Percentiles rank a stretch among this genome's conserved stretches.
These are phyloP conservation scores for Carallia pectinifolia DNA, from an alignment of 345 rosid species.

Conservation along the genomic window DNA sequence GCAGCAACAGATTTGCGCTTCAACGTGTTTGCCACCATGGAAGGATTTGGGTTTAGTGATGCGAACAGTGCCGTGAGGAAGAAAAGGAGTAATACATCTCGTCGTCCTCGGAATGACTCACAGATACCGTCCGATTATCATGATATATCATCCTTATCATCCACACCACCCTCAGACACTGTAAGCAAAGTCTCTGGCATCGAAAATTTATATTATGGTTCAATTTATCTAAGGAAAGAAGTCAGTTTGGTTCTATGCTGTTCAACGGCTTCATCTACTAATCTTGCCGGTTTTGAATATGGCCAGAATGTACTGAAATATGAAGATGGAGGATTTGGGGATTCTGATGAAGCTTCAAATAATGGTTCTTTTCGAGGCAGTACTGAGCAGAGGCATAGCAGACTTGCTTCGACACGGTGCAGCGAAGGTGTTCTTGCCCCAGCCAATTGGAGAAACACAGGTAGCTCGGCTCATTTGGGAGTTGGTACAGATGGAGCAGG, in stretches of 20 bases:
- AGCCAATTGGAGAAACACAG: slow-evolving; percentile 28
- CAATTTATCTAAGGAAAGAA: slow-evolving; percentile 11
- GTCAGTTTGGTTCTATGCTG: slow-evolving; percentile 10
- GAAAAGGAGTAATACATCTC: slow-evolving; percentile 58
- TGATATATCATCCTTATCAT: slow-evolving; percentile 61
- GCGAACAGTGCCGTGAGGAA: slow-evolving; percentile 57
- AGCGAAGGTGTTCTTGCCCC: slow-evolving; percentile 36
- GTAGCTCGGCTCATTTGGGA: slow-evolving; percentile 13
- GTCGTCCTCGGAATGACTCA: slow-evolving; percentile 67
- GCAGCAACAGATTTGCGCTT: slow-evolving; percentile 4
- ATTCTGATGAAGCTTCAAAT: slow-evolving; percentile 72
- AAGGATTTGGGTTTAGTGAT: slow-evolving; percentile 56
- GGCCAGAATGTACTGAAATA: slow-evolving; percentile 42
- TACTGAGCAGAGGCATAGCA: slow-evolving; percentile 30
- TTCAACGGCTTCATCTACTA: slow-evolving; percentile 22
- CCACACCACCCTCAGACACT: slow-evolving; percentile 62
- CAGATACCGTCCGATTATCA: slow-evolving; percentile 46
- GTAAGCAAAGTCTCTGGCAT: slow-evolving; percentile 35
- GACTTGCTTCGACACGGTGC: slow-evolving; percentile 35
- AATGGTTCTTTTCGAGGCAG: slow-evolving; percentile 50
- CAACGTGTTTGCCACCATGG: slow-evolving; percentile 33
- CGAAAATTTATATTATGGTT: slow-evolving; percentile 8
- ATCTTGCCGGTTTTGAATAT: slow-evolving; percentile 22
- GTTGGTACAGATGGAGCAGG: slow-evolving; percentile 22
- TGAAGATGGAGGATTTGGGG: slow-evolving; percentile 54